Evolutionary conservation across 108 stramenopile species (phyloP).

Genomic region (Conticribra guillardii): DNA sequence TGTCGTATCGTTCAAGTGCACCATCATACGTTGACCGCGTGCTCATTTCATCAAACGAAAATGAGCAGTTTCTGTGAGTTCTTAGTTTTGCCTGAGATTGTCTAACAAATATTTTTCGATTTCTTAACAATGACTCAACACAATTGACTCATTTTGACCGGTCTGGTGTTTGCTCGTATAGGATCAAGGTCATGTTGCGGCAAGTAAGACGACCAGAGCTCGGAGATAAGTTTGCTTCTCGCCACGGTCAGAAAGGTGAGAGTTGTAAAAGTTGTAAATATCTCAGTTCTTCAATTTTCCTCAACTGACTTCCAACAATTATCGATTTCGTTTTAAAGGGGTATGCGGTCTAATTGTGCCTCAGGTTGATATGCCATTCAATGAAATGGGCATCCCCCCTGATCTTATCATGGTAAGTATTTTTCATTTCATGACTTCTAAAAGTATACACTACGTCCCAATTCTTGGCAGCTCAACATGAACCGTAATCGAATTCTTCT

Average conservation of each 20-base stretch:
- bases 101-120: not conserved
- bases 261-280: not conserved
- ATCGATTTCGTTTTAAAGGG: no score
- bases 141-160: no score
- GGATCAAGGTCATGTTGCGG: conserved; percentile 92
- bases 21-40: conserved; percentile 96
- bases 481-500: no score
- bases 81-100: not conserved
- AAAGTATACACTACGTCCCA: not conserved
- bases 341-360: conserved; percentile 96
- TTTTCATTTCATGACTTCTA: not conserved
- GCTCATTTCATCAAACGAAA: conserved; percentile 94
- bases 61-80: conserved; percentile 86
- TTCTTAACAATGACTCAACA: not conserved
- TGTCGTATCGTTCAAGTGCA: conserved; percentile 88
- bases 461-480: not conserved
- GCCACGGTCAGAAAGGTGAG: conserved; percentile 99
- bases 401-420: conserved; percentile 95
- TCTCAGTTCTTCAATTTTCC: no score
- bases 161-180: not conserved
- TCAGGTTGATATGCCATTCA: conserved; percentile 98
- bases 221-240: conserved; percentile 98
- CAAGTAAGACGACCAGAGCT: conserved; percentile 96
- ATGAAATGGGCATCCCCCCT: conserved; percentile 93
- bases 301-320: no score